These are phyloP conservation scores for Coemansia guatemalensis DNA, from an alignment of 192 early-diverging fungal genomes.

Conservation along the genomic window DNA sequence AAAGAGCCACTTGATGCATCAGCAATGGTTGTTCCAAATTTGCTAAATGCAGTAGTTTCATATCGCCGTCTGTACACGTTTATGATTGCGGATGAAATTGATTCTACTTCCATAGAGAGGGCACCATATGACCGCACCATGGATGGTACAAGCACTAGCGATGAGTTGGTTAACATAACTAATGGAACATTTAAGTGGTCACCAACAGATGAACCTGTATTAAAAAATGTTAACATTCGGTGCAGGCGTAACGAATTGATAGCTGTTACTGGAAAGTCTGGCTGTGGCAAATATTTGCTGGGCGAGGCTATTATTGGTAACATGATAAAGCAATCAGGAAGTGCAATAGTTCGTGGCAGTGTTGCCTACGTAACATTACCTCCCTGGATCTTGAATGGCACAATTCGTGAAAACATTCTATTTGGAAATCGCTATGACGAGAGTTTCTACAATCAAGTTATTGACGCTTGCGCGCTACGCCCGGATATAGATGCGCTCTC, in stretches of 20 bases:
- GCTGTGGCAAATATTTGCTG: conserved; percentile 73
- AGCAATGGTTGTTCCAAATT: conserved; percentile 66
- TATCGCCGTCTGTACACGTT: too few species aligned
- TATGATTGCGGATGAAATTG: too few species aligned
- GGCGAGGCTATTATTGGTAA: conserved; percentile 81
- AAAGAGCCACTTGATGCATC: conserved; percentile 66
- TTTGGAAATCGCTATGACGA: conserved; percentile 81
- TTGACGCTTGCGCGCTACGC: conserved; percentile 81
- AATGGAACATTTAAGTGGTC: conserved; percentile 58
- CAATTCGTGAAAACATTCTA: conserved; percentile 89
- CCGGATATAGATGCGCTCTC: conserved; percentile 87
- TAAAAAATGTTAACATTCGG: conserved; percentile 41
- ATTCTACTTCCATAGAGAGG: too few species aligned
- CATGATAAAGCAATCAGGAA: conserved; percentile 64
- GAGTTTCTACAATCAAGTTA: conserved; percentile 70
- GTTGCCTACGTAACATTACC: conserved; percentile 62
- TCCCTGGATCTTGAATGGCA: too few species aligned
- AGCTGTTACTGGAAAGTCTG: conserved; percentile 68
- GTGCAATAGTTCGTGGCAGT: conserved; percentile 65
- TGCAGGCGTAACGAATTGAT: conserved; percentile 44
- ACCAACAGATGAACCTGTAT: conserved; percentile 25
- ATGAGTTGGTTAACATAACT: conserved; percentile 17
- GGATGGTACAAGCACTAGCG: too few species aligned
- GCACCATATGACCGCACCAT: too few species aligned
- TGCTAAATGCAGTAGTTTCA: neutral